phyloP scores from a whole-genome alignment of 176 grass and related monocot genomes.

The Musa beccarii region DNA sequence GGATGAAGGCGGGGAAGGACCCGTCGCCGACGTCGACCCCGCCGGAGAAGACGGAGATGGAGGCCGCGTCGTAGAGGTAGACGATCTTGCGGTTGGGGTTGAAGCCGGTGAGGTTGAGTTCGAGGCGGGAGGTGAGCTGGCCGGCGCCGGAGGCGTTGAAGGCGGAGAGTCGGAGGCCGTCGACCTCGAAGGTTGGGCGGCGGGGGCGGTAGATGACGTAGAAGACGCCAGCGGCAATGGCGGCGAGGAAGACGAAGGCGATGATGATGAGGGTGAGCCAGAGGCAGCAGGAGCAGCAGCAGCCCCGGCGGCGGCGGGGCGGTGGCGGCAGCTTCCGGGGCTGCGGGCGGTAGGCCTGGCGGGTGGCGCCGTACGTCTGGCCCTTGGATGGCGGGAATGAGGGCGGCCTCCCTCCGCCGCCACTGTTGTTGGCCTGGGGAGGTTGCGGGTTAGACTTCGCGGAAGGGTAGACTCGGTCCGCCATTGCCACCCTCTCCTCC shows the following conservation, averaged over 20 bases:
- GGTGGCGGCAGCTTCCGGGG: conserved; percentile 22
- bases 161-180: conserved; percentile 37
- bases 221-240: conserved; percentile 62
- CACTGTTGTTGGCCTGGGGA: conserved; percentile 22
- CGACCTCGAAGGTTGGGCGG: conserved; percentile 73
- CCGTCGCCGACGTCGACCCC: conserved; percentile 62
- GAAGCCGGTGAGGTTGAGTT: conserved; percentile 52
- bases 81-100: conserved; percentile 97
- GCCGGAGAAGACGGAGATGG: conserved; percentile 46
- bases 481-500: conserved; percentile 31
- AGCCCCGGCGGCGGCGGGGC: conserved; percentile 54
- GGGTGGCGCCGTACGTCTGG: conserved; percentile 57
- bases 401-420: not conserved
- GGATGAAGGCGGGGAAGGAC: conserved; percentile 56
- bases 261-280: conserved; percentile 55
- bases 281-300: conserved; percentile 65
- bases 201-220: conserved; percentile 85
- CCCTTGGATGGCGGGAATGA: conserved; percentile 42
- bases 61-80: conserved; percentile 82
- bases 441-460: conserved; percentile 64
- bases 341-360: conserved; percentile 71
- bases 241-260: conserved; percentile 53
- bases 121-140: conserved; percentile 34
- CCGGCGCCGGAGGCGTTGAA: conserved; percentile 48
- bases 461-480: conserved; percentile 66